phyloP scores from a whole-genome alignment of 345 rosid genomes.

The Eucalyptus grandis region DNA sequence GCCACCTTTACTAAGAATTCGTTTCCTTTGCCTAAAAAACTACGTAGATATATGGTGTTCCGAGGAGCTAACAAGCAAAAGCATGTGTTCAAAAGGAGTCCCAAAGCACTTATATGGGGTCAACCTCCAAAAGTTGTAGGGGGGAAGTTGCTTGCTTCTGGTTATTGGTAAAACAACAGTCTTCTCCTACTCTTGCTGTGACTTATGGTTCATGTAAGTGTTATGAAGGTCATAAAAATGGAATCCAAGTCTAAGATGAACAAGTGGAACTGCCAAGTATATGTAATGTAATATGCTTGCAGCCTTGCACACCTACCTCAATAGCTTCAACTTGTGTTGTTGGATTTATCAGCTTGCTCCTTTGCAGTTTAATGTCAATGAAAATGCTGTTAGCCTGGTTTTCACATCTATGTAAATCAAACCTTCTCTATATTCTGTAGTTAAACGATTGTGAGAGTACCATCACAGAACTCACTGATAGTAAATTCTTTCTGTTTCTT shows the following conservation, averaged over 20 bases:
- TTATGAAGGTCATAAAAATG: neutral
- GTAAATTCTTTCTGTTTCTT: neutral
- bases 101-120: constrained; percentile 82
- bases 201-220: neutral
- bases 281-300: neutral
- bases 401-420: neutral
- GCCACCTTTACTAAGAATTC: neutral
- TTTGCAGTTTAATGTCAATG: neutral
- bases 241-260: neutral
- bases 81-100: constrained; percentile 80
- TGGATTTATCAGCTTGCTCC: neutral
- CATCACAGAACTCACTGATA: neutral
- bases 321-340: neutral
- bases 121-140: constrained; percentile 78
- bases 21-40: neutral
- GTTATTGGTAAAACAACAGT: constrained; percentile 67
- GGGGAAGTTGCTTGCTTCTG: constrained; percentile 92
- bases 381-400: neutral
- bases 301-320: neutral
- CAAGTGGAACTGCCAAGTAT: neutral
- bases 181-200: neutral
- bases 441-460: neutral
- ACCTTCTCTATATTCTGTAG: neutral
- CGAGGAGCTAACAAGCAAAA: constrained; percentile 97
- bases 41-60: constrained; percentile 69